Evolutionary conservation across 2,329 filamentous ascomycete species (phyloP).

Genomic region (Colletotrichum zoysiae): DNA sequence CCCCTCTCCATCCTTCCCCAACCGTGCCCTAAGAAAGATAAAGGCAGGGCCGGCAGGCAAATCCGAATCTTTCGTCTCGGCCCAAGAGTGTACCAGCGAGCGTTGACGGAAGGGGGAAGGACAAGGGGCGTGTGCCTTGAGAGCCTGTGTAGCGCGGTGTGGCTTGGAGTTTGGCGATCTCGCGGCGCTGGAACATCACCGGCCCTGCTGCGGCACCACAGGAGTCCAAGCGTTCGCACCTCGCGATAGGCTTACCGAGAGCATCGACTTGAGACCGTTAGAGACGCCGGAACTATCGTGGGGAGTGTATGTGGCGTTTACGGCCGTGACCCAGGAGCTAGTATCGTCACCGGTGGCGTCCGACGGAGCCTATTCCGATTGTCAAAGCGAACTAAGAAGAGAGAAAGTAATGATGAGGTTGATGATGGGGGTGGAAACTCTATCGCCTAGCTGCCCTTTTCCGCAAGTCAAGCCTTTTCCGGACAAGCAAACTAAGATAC

Average conservation of each 20-base stretch:
- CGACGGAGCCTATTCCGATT: constrained; percentile 2
- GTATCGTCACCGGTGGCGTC: too few species aligned
- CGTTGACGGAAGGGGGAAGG: not conserved
- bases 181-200: not conserved
- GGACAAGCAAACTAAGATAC: not conserved
- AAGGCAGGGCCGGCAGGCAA: not conserved
- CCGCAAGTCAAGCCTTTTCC: not conserved
- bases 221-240: not conserved
- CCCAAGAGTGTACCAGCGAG: not conserved
- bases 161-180: not conserved
- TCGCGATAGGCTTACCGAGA: not conserved
- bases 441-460: too few species aligned
- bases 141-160: not conserved
- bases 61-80: not conserved
- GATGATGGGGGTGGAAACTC: too few species aligned
- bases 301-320: not conserved
- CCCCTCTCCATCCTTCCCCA: not conserved
- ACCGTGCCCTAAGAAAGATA: constrained; percentile 4
- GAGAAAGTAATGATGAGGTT: not conserved
- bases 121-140: not conserved
- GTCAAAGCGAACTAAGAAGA: not conserved
- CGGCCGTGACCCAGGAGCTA: not conserved
- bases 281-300: not conserved
- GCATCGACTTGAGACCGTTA: not conserved
- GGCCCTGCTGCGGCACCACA: not conserved